Evolutionary conservation across 139 green algal genomes (phyloP), one percentile per base, ranked within the genome.

Genomic region (Mesotaenium endlicherianum): DNA sequence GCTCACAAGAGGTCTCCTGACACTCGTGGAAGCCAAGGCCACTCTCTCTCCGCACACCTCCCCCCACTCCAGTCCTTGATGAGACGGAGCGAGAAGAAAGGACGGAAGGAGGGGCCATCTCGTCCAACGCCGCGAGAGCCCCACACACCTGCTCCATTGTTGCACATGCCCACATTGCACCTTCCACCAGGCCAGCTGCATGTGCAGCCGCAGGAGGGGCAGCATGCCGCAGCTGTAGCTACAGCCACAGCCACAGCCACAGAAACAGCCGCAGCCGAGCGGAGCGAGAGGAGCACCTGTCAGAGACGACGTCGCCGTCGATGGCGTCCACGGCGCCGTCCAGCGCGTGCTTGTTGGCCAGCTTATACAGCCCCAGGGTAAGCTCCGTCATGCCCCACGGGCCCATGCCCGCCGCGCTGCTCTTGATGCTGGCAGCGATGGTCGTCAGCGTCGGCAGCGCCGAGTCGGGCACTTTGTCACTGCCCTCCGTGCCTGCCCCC

Each of bases 351-450:
- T 41, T 53, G 3, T 81, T 50, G 36, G 64, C 38, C 30, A 84
- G 60, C 59, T 80, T 80, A 58, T 84, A 84, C 36, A 84, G 49
- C 47, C 77, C 77, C 49, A 84, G 69, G 14, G 77, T 84, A 14
- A 84, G 77, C 3, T 84, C 77, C 20, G 34, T 31, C 58, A 84
- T 17, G 17, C 64, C 39, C 77, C 77, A 84, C 26, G 20, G 30
- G 39, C 34, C 59, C 77, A 84, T 84, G 67, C 77, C 77, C 26
- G 39, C 77, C 34, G 77, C 77, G 11, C 64, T 58, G 59, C 70
- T 55, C 40, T 78, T 77, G 64, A 78, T 55, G 70, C 70, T 84
- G 26, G 59, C 30, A 44, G 77, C 77, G 36, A 84, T 79, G 36
- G 77, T 34, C 47, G 70, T n/a, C 30, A 84, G 16, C n/a, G 64